Percentiles rank a stretch among this genome's conserved stretches.
These are phyloP conservation scores for Neonectria punicea DNA, from an alignment of 2,329 filamentous ascomycete species.

Conservation along the genomic window DNA sequence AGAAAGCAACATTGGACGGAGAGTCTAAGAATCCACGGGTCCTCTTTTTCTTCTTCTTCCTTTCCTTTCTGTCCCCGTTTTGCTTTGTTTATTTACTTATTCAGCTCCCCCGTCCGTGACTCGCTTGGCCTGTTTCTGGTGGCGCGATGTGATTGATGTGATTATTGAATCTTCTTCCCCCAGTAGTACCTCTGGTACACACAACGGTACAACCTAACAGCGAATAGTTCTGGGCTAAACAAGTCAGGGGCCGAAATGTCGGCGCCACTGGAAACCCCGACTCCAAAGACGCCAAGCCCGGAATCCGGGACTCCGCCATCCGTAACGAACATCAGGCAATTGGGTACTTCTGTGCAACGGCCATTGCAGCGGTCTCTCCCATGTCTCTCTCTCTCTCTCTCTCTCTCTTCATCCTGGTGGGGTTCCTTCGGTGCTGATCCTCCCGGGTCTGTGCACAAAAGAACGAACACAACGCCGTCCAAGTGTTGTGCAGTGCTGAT, in stretches of 20 bases:
- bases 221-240: slow-evolving; percentile 3
- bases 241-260: slow-evolving; percentile 22
- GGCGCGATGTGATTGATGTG: slow-evolving; percentile 24
- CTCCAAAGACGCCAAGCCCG: neutral
- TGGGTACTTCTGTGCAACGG: slow-evolving; percentile 2
- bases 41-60: neutral
- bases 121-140: slow-evolving; percentile 3
- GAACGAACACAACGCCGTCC: neutral
- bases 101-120: neutral
- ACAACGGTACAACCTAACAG: neutral
- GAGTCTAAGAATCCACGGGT: neutral
- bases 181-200: neutral
- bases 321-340: neutral
- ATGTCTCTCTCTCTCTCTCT: neutral
- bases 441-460: neutral
- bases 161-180: slow-evolving; percentile 13
- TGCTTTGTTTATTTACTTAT: neutral
- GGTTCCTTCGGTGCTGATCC: neutral
- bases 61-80: neutral
- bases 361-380: neutral
- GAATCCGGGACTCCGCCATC: neutral
- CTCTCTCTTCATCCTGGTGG: neutral
- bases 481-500: slow-evolving; percentile 7
- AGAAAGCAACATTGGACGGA: neutral
- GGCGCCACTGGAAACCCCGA: slow-evolving; percentile 1